These are phyloP conservation scores for Pythium periplocum DNA, from an alignment of 352 stramenopile species.

Conservation along the genomic window DNA sequence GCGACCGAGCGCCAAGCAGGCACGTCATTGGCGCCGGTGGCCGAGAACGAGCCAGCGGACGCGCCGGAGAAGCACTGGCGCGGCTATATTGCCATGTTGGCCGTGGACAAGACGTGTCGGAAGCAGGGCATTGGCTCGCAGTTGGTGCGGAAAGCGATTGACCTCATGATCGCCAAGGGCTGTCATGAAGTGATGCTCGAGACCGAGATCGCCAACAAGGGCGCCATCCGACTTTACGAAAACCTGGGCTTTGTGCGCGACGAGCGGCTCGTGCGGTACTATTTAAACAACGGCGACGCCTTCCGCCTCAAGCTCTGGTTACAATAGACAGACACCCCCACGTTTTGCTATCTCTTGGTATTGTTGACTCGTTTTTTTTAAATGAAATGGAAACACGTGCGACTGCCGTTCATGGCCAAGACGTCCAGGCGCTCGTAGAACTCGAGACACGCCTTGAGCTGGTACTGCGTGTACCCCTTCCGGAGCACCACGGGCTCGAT, in stretches of 20 bases:
- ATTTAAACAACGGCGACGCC: constrained; percentile 93
- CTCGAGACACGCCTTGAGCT: constrained; percentile 93
- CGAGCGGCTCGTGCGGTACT: constrained; percentile 92
- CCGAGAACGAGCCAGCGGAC: background rate
- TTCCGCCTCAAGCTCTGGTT: constrained; percentile 91
- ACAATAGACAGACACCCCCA: constrained; percentile 2
- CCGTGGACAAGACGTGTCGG: constrained; percentile 87
- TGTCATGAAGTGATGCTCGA: constrained; percentile 92
- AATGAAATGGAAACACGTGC: constrained; percentile 78
- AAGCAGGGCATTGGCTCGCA: constrained; percentile 89
- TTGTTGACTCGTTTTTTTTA: constrained; percentile 14
- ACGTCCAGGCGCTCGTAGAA: constrained; percentile 92
- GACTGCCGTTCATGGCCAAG: constrained; percentile 71
- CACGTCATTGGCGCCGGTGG: background rate
- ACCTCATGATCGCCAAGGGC: constrained; percentile 75
- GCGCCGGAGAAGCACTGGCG: constrained; percentile 39
- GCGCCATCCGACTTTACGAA: constrained; percentile 90
- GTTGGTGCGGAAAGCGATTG: constrained; percentile 84
- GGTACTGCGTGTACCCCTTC: constrained; percentile 95
- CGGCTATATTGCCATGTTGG: constrained; percentile 95
- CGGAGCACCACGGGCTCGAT: constrained; percentile 93
- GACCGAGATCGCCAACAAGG: constrained; percentile 91
- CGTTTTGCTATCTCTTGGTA: background rate
- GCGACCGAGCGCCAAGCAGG: constrained; percentile 30
- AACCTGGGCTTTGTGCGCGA: constrained; percentile 92